A percentile compares a stretch with the other conserved stretches of the same genome.
phyloP scores from a whole-genome alignment of 192 early-diverging fungal genomes.

The Coemansia sp. region DNA sequence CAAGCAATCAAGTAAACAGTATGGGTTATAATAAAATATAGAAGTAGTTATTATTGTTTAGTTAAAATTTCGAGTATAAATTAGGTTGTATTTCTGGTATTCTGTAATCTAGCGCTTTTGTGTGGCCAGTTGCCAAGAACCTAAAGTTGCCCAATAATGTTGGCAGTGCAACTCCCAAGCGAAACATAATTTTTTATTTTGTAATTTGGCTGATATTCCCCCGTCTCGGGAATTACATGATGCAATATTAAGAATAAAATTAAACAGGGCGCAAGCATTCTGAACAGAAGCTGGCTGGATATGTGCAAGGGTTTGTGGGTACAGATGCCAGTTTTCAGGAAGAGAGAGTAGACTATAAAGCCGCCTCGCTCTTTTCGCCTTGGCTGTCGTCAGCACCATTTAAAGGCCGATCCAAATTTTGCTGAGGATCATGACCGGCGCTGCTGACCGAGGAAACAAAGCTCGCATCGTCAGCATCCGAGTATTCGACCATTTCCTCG shows the following conservation, averaged over 20 bases:
- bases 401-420: neutral
- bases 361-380: neutral
- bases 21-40: no score
- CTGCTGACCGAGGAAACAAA: neutral
- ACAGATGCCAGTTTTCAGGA: neutral
- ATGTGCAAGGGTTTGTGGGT: conserved; percentile 1
- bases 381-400: neutral
- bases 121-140: conserved; percentile 56
- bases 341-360: neutral
- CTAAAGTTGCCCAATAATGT: neutral
- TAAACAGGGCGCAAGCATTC: neutral
- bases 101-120: conserved; percentile 52
- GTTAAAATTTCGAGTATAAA: no score
- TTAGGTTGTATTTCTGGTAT: conserved; percentile 39
- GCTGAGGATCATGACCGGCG: neutral
- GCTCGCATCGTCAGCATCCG: neutral
- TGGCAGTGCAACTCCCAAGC: neutral
- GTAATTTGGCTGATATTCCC: conserved; percentile 10
- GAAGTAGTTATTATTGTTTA: no score
- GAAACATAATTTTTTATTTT: neutral
- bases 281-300: neutral
- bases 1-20: no score
- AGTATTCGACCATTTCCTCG: conserved; percentile 4
- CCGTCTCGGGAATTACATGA: conserved; percentile 37
- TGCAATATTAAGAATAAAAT: conserved; percentile 13